A percentile compares a stretch with the other conserved stretches of the same genome.
phyloP scores from a whole-genome alignment of 768 basidiomycete genomes.

The Amanita inopinata region DNA sequence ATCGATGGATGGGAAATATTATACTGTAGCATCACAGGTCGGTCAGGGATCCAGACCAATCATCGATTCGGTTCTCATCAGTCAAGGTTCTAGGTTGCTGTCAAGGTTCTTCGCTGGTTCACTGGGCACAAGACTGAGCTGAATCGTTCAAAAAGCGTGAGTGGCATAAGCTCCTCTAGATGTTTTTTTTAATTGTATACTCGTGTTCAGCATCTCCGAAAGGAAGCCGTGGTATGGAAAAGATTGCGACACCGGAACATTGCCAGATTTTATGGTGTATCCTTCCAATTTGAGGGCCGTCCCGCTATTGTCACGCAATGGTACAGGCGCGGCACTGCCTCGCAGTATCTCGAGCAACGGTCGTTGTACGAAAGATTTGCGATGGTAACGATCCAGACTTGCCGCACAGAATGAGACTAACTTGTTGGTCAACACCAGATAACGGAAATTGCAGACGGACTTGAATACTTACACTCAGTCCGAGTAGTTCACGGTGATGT shows the following conservation, averaged over 20 bases:
- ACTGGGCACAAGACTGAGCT: slow-evolving; percentile 13
- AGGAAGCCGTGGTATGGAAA: slow-evolving; percentile 31
- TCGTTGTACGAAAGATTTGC: slow-evolving; percentile 11
- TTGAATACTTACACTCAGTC: slow-evolving; percentile 28
- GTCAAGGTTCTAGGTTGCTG: slow-evolving; percentile 14
- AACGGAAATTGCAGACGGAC: slow-evolving; percentile 25
- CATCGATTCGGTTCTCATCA: background rate
- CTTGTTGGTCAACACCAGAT: slow-evolving; percentile 18
- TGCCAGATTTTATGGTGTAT: slow-evolving; percentile 29
- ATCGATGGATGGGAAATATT: background rate
- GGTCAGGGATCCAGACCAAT: background rate
- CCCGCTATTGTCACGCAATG: slow-evolving; percentile 32
- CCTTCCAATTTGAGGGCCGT: slow-evolving; percentile 22
- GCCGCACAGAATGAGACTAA: background rate
- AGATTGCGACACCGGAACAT: slow-evolving; percentile 31
- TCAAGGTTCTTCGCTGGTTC: slow-evolving; percentile 19
- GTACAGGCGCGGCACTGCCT: slow-evolving; percentile 23
- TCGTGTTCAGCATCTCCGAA: slow-evolving; percentile 26
- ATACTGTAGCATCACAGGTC: background rate
- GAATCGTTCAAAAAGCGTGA: slow-evolving; percentile 14
- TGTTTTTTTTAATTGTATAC: background rate
- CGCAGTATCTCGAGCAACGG: slow-evolving; percentile 14
- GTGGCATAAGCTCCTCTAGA: background rate
- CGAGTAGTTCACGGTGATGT: slow-evolving; percentile 32
- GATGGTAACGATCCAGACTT: slow-evolving; percentile 12